Evolutionary conservation across 805 yeast species (phyloP).

Genomic region (Pichia rugopelliculosa): DNA sequence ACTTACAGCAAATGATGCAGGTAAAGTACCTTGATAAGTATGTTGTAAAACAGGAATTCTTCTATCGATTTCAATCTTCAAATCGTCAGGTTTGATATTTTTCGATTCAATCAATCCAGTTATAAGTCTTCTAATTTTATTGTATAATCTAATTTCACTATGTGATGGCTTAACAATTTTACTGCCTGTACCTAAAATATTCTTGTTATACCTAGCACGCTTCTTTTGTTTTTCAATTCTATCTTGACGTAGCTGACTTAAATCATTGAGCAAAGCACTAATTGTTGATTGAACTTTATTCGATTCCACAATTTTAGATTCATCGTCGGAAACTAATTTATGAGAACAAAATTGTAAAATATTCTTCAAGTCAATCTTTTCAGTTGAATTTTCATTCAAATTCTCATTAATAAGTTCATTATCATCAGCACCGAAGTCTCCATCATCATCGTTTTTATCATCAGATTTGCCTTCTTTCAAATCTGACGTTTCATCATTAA

Average conservation of each 20-base stretch:
- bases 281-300: constrained; percentile 32
- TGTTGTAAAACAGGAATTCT: constrained; percentile 62
- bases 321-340: constrained; percentile 21
- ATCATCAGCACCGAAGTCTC: constrained; percentile 5
- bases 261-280: constrained; percentile 37
- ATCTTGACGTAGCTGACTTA: constrained; percentile 43
- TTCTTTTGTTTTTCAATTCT: constrained; percentile 25
- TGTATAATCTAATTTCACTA: constrained; percentile 37
- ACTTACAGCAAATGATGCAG: constrained; percentile 36
- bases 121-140: constrained; percentile 38
- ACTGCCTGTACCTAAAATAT: constrained; percentile 6
- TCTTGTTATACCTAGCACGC: constrained; percentile 11
- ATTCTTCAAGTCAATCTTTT: constrained; percentile 23
- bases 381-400: constrained; percentile 2
- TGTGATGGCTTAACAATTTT: constrained; percentile 32
- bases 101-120: constrained; percentile 30
- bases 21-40: constrained; percentile 73
- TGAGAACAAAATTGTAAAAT: constrained; percentile 23
- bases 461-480: not conserved
- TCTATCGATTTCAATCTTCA: constrained; percentile 32
- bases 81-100: constrained; percentile 24
- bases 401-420: not conserved
- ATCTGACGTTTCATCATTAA: not conserved
- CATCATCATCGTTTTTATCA: constrained; percentile 3
- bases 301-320: constrained; percentile 18